Evolutionary conservation across 169 alveolate genomes (phyloP).

Genomic region (Plasmodium coatneyi): DNA sequence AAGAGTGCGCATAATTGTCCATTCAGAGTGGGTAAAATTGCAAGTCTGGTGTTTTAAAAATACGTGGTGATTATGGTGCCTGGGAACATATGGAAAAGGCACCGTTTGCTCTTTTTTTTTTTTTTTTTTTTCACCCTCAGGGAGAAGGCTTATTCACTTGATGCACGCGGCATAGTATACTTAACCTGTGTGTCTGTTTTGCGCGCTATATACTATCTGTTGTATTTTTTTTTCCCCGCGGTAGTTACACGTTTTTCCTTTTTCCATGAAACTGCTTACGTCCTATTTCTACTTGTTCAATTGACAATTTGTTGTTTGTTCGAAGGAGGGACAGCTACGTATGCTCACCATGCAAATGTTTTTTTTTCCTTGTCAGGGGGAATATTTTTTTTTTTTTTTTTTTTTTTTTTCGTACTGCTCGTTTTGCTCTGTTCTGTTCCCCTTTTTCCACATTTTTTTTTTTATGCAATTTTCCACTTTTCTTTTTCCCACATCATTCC

Average conservation of each 20-base stretch:
- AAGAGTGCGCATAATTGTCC: not conserved
- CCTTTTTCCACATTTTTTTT: not conserved
- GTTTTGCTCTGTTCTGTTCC: not conserved
- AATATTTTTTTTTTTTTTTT: not conserved
- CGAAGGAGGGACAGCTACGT: not conserved
- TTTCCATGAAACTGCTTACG: not conserved
- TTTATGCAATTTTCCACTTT: not conserved
- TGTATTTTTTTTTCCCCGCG: not conserved
- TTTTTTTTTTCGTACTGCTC: not conserved
- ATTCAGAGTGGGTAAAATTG: not conserved
- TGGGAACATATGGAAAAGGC: not conserved
- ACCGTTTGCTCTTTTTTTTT: not conserved
- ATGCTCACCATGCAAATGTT: not conserved
- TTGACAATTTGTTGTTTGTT: not conserved
- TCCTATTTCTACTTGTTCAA: not conserved
- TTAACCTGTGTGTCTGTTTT: not conserved
- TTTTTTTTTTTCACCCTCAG: not conserved
- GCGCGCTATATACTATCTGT: not conserved
- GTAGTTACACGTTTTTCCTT: not conserved
- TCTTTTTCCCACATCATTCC: not conserved
- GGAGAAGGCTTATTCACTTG: not conserved
- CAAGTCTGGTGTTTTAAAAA: not conserved
- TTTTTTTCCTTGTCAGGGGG: not conserved
- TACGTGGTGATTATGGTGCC: not conserved
- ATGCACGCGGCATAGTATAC: not conserved